Evolutionary conservation across 2,329 filamentous ascomycete genomes (phyloP), one percentile per base, ranked within the genome.

Genomic region (Cryphonectria nitschkei): DNA sequence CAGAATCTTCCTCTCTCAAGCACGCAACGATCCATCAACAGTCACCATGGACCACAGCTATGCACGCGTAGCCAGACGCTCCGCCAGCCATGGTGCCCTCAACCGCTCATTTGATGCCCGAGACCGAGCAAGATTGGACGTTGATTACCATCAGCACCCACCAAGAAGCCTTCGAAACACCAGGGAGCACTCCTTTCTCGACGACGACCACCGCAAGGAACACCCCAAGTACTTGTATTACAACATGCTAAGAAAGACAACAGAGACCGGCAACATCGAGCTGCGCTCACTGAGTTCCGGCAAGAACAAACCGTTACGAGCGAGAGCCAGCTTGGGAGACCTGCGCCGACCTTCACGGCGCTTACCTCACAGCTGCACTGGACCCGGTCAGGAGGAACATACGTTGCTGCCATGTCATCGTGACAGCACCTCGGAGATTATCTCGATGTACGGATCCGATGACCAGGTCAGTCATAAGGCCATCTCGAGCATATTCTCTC

Each of bases 161-260:
- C 80, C 46, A 79, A 81, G 81, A 50, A 82, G 84, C 5, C 79
- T 85, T 43, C 81, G 82, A 70, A 82, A 80, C 74, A 79, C 85
- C 70, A 81, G 82, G 65, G 82, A 84, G 69, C 84, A 67, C 19
- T 76, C 77, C 39, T 78, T 85, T 66, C 80, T 85, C 19, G 81
- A n/a, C 46, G 46, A 19, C 46, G 46, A 50, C 8, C 46, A 79
- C 62, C 86, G 82, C 0, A 86, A 87, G 0, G 46, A n/a, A 7
- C 46, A 79, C 62, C 86, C 82, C 0, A 86, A 87, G 0, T 87
- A 85, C 6, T 86, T 86, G 1, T 79, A 90, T n/a, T 85, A 89
- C 74, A 86, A 87, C 77, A 90, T 91, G 89, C 81, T 91, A 71
- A 90, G 87, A 79, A 90, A 86, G 3, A 90, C 87, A 1, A 90